Base-by-base conservation (phyloP, 345 rosid species). In the Bruguiera parviflora region DNA sequence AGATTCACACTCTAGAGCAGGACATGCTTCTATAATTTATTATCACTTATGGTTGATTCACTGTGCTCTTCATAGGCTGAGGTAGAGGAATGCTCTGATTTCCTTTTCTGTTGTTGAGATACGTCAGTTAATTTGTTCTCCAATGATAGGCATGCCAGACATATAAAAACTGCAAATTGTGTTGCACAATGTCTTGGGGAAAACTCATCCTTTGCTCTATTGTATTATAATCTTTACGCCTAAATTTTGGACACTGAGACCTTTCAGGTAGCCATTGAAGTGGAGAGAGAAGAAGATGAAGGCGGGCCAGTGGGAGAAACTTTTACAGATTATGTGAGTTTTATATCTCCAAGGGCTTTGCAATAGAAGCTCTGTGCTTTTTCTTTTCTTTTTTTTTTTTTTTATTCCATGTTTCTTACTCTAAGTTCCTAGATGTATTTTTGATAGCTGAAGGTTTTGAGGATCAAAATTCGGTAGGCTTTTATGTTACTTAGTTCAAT, bases 231-330 rank as follows among this genome's bases (percentile, higher is more conserved):
- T 74, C 63, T 69, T 73, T 57, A 31, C 33, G 37, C 35, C 43
- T 71, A 8, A 7, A 61, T 43, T 29, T 62, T 64, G 31, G 32
- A 35, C 53, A 20, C 58, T 29, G 57, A 73, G 69, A 81, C 76
- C 21, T 74, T n/a, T 74, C 77, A 94, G 98, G 92, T 89, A 74
- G 98, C 96, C 53, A 87, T 89, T 76, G 97, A 94, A 73, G 97
- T 94, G 77, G 98, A 94, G 85, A 85, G 92, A 51, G 99, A 94
- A 77, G 99, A 94, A 83, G 99, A 94, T 81, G 99, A 84, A 87
- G 99, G 98, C 72, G 98, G 98, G 70, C 79, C 76, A 28, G 88
- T 74, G 4, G 99, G 96, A 70, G 99, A 94, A 79, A 94, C 99
- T 46, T 94, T 94, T 73, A 91, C 89, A 39, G 99, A 94, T 71